Conservation (phyloP, 768 basidiomycete species). For the Dioszegia aurantiaca region DNA sequence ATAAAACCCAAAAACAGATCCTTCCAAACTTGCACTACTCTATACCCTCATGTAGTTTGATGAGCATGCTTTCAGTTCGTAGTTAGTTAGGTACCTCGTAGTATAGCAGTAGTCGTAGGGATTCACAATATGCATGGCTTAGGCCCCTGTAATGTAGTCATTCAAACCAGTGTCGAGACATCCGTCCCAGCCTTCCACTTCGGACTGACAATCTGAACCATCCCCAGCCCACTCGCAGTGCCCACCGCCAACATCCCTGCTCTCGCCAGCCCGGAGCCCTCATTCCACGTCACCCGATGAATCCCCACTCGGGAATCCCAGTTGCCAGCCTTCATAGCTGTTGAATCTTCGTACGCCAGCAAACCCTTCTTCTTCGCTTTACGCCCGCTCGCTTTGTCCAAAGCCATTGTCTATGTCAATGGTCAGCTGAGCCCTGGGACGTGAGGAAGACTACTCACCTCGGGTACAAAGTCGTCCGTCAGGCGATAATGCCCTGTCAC, state of each 20-base stretch:
- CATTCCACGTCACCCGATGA: constrained; percentile 78
- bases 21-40: no score
- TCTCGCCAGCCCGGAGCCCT: constrained; percentile 64
- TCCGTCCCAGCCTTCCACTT: constrained; percentile 62
- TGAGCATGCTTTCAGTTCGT: no score
- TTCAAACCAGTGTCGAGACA: neutral
- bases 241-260: constrained; percentile 67
- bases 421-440: neutral
- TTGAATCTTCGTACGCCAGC: neutral
- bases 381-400: constrained; percentile 26
- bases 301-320: constrained; percentile 79
- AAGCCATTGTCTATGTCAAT: constrained; percentile 53
- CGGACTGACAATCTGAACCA: constrained; percentile 78
- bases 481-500: constrained; percentile 73
- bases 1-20: no score
- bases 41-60: no score
- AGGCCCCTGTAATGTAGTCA: no score
- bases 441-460: constrained; percentile 53
- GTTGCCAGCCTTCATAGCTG: constrained; percentile 54
- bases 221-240: constrained; percentile 77
- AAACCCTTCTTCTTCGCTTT: constrained; percentile 38
- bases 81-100: no score
- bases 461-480: constrained; percentile 79
- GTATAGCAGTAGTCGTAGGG: no score
- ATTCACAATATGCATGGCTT: no score